These are phyloP conservation scores for Lactarius deliciosus DNA, from an alignment of 768 basidiomycete species.

Conservation along the genomic window DNA sequence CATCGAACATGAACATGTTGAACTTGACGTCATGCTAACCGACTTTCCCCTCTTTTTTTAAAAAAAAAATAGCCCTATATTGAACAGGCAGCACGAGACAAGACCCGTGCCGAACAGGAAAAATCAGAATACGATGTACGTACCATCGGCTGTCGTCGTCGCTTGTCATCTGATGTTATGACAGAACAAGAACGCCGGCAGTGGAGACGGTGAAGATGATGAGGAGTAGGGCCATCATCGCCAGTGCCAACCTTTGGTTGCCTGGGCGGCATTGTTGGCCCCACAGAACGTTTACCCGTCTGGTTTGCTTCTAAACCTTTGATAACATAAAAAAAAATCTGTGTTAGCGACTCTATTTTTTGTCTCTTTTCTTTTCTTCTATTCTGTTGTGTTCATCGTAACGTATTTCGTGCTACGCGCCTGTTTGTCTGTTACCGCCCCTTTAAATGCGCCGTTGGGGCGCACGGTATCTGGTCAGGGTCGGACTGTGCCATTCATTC, in stretches of 20 bases:
- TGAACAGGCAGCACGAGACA: slow-evolving; percentile 84
- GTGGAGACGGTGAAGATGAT: slow-evolving; percentile 47
- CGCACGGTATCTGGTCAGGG: slow-evolving; percentile 20
- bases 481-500: slow-evolving; percentile 13
- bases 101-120: slow-evolving; percentile 81
- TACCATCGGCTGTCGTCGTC: slow-evolving; percentile 15
- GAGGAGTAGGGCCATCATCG: slow-evolving; percentile 37
- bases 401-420: slow-evolving; percentile 25
- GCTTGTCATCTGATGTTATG: not conserved
- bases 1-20: not conserved
- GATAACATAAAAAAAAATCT: slow-evolving; percentile 17
- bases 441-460: slow-evolving; percentile 25
- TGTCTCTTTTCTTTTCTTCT: not conserved
- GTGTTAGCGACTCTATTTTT: slow-evolving; percentile 2
- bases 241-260: slow-evolving; percentile 6
- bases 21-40: slow-evolving; percentile 15
- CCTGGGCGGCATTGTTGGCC: slow-evolving; percentile 5
- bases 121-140: slow-evolving; percentile 52
- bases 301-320: slow-evolving; percentile 21
- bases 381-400: slow-evolving; percentile 26
- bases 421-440: slow-evolving; percentile 23
- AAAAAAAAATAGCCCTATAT: slow-evolving; percentile 67
- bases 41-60: not conserved
- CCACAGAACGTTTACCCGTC: slow-evolving; percentile 19
- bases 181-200: slow-evolving; percentile 42